A percentile compares a stretch with the other conserved stretches of the same genome.
Conservation (phyloP, 164 flowering plant genomes). For the Tinospora cordifolia region DNA sequence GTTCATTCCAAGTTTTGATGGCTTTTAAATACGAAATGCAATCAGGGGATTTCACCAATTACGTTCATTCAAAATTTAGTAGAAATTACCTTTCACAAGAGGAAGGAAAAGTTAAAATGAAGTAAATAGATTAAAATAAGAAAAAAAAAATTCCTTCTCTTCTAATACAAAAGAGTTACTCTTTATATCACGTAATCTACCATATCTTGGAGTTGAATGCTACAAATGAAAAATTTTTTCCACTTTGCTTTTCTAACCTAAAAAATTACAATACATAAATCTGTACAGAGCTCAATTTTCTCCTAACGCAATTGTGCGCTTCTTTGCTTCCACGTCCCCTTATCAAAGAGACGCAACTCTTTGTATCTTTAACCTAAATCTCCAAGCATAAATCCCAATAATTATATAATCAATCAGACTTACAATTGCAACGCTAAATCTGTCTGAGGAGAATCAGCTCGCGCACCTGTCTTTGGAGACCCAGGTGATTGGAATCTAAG, state of each 20-base stretch:
- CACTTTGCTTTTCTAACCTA: background rate
- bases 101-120: no score
- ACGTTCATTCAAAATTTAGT: no score
- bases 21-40: no score
- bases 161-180: no score
- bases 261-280: background rate
- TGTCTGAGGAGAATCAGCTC: conserved; percentile 31
- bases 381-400: no score
- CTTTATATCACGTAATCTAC: no score
- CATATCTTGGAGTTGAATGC: background rate
- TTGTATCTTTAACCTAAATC: background rate
- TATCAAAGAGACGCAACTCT: background rate
- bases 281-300: background rate
- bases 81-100: no score
- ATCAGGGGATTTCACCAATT: no score
- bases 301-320: background rate
- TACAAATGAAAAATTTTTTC: background rate
- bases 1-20: no score
- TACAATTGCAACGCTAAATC: conserved; percentile 69
- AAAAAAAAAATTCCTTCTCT: no score
- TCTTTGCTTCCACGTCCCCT: background rate
- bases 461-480: conserved; percentile 39
- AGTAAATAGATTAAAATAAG: no score
- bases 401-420: conserved; percentile 14
- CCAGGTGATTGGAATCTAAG: conserved; percentile 44